Conservation (phyloP, 2,329 filamentous ascomycete genomes). For the Aspergillus sp. region DNA sequence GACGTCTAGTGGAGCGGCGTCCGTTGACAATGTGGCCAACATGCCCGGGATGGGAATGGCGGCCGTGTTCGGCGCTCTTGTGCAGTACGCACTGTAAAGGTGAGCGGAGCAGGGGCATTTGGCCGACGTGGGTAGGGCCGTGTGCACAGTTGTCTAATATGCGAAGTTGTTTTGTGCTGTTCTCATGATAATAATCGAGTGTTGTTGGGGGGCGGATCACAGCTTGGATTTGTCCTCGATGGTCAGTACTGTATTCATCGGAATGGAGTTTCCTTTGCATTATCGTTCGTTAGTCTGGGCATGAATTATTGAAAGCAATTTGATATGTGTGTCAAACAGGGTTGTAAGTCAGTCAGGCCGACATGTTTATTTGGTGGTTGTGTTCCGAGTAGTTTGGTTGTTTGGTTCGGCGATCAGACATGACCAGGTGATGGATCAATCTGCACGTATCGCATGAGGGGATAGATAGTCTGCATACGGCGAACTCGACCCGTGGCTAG, state of each 20-base stretch:
- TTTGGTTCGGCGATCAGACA: too few relatives aligned
- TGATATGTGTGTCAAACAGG: background rate
- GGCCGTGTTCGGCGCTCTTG: slow-evolving; percentile 36
- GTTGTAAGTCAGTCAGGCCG: too few relatives aligned
- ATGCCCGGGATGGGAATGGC: slow-evolving; percentile 33
- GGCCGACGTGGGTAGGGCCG: slow-evolving; percentile 13
- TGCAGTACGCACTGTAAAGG: slow-evolving; percentile 40
- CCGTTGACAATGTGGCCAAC: slow-evolving; percentile 26
- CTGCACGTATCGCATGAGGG: too few relatives aligned
- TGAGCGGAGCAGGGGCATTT: slow-evolving; percentile 10
- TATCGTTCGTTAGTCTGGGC: background rate
- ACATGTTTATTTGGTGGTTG: too few relatives aligned
- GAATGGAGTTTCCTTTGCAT: slow-evolving; percentile 13
- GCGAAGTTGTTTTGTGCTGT: slow-evolving; percentile 25
- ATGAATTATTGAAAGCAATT: background rate
- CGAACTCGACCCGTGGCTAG: too few relatives aligned
- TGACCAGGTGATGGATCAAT: too few relatives aligned
- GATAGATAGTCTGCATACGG: too few relatives aligned
- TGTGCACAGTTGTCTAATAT: slow-evolving; percentile 31
- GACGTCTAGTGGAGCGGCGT: slow-evolving; percentile 29
- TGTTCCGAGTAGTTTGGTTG: too few relatives aligned
- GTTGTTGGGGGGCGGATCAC: slow-evolving; percentile 23
- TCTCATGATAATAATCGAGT: slow-evolving; percentile 36
- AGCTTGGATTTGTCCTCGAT: slow-evolving; percentile 14
- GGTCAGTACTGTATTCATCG: slow-evolving; percentile 10